Evolutionary conservation across 306 rosid genomes (phyloP).

Genomic region (Malus fusca): DNA sequence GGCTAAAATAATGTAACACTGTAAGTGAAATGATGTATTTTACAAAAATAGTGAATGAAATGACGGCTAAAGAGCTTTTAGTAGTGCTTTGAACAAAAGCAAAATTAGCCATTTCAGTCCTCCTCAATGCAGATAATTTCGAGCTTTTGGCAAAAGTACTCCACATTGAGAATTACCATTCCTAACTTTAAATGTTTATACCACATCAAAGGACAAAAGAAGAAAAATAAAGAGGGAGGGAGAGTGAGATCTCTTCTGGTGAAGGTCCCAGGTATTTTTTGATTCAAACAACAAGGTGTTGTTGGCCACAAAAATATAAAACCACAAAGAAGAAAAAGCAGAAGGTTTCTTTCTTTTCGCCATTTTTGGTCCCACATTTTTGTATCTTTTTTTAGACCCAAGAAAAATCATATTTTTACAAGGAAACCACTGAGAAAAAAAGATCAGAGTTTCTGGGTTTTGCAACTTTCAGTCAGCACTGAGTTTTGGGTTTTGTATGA

Average conservation of each 20-base stretch:
- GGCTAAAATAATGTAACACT: too few relatives aligned
- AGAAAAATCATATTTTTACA: not conserved
- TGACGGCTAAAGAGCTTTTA: too few relatives aligned
- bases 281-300: not conserved
- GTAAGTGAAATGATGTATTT: too few relatives aligned
- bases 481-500: not conserved
- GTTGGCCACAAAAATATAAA: not conserved
- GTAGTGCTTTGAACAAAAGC: too few relatives aligned
- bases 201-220: too few relatives aligned
- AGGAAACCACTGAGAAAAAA: not conserved
- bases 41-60: too few relatives aligned
- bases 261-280: not conserved
- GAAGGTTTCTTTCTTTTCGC: not conserved
- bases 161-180: too few relatives aligned
- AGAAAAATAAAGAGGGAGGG: not conserved
- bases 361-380: not conserved
- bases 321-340: not conserved
- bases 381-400: not conserved
- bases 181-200: not conserved
- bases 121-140: too few relatives aligned
- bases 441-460: not conserved
- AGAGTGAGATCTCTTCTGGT: slow-evolving; percentile 15
- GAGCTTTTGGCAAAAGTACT: too few relatives aligned
- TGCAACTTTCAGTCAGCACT: not conserved
- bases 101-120: too few relatives aligned